Evolutionary conservation across 2,329 filamentous ascomycete genomes (phyloP).

Genomic region (Pseudophaeomoniella oleicola): DNA sequence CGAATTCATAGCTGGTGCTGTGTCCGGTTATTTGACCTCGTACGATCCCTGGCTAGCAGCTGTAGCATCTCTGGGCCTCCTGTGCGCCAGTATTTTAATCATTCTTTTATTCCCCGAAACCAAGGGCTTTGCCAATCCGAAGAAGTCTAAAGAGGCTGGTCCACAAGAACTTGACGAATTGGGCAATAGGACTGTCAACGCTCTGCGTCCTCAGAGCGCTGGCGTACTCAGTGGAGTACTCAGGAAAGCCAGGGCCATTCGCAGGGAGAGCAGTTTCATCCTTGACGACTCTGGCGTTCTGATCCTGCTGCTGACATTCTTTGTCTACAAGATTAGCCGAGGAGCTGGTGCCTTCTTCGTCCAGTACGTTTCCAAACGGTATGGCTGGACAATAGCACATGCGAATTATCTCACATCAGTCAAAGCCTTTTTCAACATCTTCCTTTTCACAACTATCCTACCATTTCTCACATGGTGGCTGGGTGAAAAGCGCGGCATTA

Average conservation of each 20-base stretch:
- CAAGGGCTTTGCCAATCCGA: neutral
- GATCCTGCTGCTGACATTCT: conserved; percentile 19
- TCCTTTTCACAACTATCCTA: conserved; percentile 30
- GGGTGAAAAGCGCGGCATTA: conserved; percentile 19
- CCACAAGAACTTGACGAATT: conserved; percentile 1
- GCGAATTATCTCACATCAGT: conserved; percentile 29
- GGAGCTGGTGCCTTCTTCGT: conserved; percentile 32
- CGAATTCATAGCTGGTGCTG: neutral
- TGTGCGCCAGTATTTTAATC: neutral
- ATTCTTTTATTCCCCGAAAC: neutral
- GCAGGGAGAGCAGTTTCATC: conserved; percentile 1
- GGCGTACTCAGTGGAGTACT: neutral
- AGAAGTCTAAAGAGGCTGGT: neutral
- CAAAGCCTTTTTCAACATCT: conserved; percentile 31
- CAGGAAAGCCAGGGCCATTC: neutral
- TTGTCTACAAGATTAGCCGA: conserved; percentile 33
- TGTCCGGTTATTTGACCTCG: neutral
- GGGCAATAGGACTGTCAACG: neutral
- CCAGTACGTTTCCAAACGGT: conserved; percentile 38
- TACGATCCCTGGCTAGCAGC: neutral
- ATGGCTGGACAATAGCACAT: conserved; percentile 30
- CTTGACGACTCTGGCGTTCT: neutral
- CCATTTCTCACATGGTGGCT: conserved; percentile 26
- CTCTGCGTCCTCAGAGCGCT: too few species aligned
- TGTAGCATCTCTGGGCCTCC: neutral